Base-by-base conservation (phyloP, 2,329 filamentous ascomycete genomes). In the Phaeophleospora eucalypticola region DNA sequence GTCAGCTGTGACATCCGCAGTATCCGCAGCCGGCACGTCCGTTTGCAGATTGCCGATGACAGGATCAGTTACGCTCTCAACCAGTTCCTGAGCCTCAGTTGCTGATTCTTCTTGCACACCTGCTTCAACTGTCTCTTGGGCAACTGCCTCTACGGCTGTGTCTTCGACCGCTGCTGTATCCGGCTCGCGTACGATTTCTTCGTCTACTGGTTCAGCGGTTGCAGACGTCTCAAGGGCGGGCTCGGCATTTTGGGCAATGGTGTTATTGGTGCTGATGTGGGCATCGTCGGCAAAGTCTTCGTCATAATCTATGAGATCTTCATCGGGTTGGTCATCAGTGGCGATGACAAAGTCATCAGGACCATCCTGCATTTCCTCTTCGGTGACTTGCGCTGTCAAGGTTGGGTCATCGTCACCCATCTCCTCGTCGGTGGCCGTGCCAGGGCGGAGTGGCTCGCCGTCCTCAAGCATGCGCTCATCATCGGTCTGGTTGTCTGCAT, bases 391-490 rank as follows among this genome's bases (percentile, higher is more conserved):
- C 12, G 61, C 59, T 21, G 63, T 61, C 3, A 61, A 47, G 10
- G 37, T 39, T 21, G 52, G 52, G 15, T 57, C 55, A 16, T 58
- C 61, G 36, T 64, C 61, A 18, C 59, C 61, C 59, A 66, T 64
- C 52, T 61, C 46, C n/a, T 61, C 61, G 43, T 65, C 63, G 8
- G 58, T 48, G 54, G 61, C 51, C 57, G 66, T 49, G 58, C 58
- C 48, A 52, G 68, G 72, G 61, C 55, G 73, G 64, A 37, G 64
- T 62, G 53, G 55, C 34, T 70, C 68, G 48, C 68, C 68, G 54
- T 84, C 81, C 56, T 80, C 74, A 40, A 80, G 69, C 43, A 81
- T 79, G 48, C 73, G 71, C 54, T 81, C 76, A 55, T 81, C 77
- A 49, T 83, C 73, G 27, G 50, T 52, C 12, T 54, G 40, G 2